Evolutionary conservation across 2,329 filamentous ascomycete species (phyloP).

Genomic region (Colletotrichum tropicale): DNA sequence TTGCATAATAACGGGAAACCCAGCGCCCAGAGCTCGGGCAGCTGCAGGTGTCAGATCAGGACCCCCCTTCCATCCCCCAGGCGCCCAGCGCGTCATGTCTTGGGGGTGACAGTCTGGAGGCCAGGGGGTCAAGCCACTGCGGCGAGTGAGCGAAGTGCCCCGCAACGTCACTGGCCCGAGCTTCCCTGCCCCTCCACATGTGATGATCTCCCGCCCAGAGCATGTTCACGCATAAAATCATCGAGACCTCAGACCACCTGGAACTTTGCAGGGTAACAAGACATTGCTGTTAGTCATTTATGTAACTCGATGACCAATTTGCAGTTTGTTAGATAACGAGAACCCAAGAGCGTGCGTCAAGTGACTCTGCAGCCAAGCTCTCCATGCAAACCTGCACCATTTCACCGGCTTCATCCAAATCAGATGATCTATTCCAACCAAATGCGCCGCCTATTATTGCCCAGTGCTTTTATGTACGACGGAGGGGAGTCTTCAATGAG

Average conservation of each 20-base stretch:
- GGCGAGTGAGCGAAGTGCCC: not conserved
- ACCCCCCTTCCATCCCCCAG: not conserved
- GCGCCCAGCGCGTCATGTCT: not conserved
- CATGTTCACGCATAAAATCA: not conserved
- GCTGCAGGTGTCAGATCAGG: slow-evolving; percentile 5
- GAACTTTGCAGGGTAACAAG: not conserved
- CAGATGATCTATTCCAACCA: slow-evolving; percentile 1
- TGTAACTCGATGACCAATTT: not conserved
- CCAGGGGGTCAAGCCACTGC: not conserved
- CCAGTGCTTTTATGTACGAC: slow-evolving; percentile 11
- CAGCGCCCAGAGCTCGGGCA: not conserved
- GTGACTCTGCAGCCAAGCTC: not conserved
- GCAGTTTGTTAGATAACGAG: not conserved
- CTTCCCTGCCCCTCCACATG: slow-evolving; percentile 8
- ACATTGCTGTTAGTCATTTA: not conserved
- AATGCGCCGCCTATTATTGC: slow-evolving; percentile 6
- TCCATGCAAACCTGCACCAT: not conserved
- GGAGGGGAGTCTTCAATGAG: slow-evolving; percentile 19
- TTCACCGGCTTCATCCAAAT: not conserved
- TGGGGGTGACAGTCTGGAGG: not conserved
- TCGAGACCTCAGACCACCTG: not conserved
- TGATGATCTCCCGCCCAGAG: not conserved
- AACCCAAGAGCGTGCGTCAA: not conserved
- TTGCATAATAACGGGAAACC: slow-evolving; percentile 3
- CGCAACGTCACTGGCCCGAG: slow-evolving; percentile 13